Evolutionary conservation across 2,329 filamentous ascomycete genomes (phyloP), one percentile per base, ranked within the genome.

Genomic region (Xylaria sp.): DNA sequence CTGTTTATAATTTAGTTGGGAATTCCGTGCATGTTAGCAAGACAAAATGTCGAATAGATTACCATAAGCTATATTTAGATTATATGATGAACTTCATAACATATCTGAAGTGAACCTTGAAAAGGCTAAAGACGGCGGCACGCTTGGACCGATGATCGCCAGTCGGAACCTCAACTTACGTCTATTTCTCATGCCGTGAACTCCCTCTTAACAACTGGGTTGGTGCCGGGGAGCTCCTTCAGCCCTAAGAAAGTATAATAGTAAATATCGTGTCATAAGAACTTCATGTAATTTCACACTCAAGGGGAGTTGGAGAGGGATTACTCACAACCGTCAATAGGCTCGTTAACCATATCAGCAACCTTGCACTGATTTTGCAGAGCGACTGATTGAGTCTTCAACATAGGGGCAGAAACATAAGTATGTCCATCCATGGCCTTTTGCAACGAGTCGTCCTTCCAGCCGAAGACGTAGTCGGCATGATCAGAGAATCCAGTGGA

Each of bases 401-500:
- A 67, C 69, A 68, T 74, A 13, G 74, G 74, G 4, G 73, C 73
- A 13, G 73, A 74, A 13, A 76, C 73, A 45, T 76, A 76, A 1
- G 76, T 77, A 55, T 79, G 78, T 0, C 69, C 75, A 53, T 80
- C 78, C 77, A 80, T 79, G 20, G 78, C 78, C 67, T 70, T 77
- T 69, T 83, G 81, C 17, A 83, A 77, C 10, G 79, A 70, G 65
- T 82, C 75, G 56, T 75, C 80, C 70, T 81, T 79, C 80, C 80
- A 82, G 15, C 80, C 80, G 63, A 82, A 82, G 22, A 82, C 69
- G 68, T 83, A 83, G 39, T 83, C 81, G 9, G 80, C 80, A 57
- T 82, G 80, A 58, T 73, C 77, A 0, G 75, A 74, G 45, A 75
- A 81, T 1, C 81, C 81, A 0, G 77, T 81, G 2, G 66, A 36